Base-by-base conservation (phyloP, 1,284 basidiomycete species). In the Marasmius oreades region DNA sequence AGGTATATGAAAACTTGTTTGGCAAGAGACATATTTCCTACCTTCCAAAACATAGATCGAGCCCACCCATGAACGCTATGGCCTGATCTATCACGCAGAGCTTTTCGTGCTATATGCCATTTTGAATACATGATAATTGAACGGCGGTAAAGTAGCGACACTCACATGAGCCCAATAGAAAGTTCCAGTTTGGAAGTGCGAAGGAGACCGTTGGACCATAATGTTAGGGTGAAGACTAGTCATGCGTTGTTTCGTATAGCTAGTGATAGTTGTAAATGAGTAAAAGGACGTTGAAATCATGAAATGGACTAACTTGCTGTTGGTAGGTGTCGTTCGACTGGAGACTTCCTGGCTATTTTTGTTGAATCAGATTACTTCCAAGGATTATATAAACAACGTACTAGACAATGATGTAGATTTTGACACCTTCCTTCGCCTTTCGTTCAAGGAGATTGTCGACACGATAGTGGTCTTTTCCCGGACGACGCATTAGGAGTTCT, bases 161-260 rank as follows among this genome's bases (percentile, higher is more conserved):
- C 86, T 65, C 64, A 93, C 93, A 73, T 97, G 95, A 31, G 94
- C 94, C 96, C 96, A 99, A 69, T 97, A 97, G 70, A 98, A 94
- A 0, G 95, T 98, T 3, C 96, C 95, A 0, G 95, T 98, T 67
- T 95, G 92, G 70, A 98, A 95, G 72, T 99, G 96, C 4, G 93
- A 96, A 0, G 97, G 97, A 12, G 95, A 98, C 39, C 97, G 86
- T 70, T 99, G 97, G 2, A 99, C 87, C 82, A 95, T 89, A 59
- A 99, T 92, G 70, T 99, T 98, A 8, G 88, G 88, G 68, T 98
- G 95, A 34, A 99, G 74, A 0, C 79, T 80, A 20, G 83, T 83
- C n/a, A 99, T 72, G n/a, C 83, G 84, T 65, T 92, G 88, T 69
- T 99, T 99, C 42, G 95, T 81, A 68, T 98, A 98, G 66, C 90